Evolutionary conservation across 75 land plant genomes (phyloP).

Genomic region (Cryptomeria japonica): DNA sequence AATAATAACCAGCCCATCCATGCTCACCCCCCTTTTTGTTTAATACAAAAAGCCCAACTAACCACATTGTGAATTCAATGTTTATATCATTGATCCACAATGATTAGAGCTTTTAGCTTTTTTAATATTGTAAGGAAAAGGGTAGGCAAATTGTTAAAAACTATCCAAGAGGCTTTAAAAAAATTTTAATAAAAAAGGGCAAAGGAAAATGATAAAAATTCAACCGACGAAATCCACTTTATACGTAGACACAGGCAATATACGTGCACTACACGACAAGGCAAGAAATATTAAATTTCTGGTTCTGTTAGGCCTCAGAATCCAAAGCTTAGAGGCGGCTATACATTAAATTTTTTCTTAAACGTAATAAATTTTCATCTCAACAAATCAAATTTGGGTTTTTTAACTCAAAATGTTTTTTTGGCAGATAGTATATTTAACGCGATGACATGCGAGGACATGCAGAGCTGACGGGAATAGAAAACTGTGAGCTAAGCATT

Average conservation of each 20-base stretch:
- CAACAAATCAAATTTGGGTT: not conserved
- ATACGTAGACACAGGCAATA: not conserved
- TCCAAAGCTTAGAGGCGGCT: not conserved
- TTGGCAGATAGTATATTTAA: not conserved
- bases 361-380: not conserved
- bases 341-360: not conserved
- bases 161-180: too few relatives aligned
- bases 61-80: not conserved
- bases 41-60: not conserved
- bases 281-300: not conserved
- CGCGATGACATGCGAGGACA: not conserved
- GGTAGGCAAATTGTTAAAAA: not conserved
- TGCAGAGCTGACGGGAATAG: slow-evolving; percentile 3
- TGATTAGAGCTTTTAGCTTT: not conserved
- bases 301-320: not conserved
- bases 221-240: not conserved
- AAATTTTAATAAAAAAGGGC: not conserved
- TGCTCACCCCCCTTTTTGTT: not conserved
- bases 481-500: slow-evolving; percentile 1
- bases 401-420: not conserved
- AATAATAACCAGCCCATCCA: not conserved
- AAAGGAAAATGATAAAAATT: not conserved
- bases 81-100: not conserved
- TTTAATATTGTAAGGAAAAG: not conserved
- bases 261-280: slow-evolving; percentile 9